Base-by-base conservation (phyloP, 2,329 filamentous ascomycete genomes). In the Conoideocrella luteorostrata region DNA sequence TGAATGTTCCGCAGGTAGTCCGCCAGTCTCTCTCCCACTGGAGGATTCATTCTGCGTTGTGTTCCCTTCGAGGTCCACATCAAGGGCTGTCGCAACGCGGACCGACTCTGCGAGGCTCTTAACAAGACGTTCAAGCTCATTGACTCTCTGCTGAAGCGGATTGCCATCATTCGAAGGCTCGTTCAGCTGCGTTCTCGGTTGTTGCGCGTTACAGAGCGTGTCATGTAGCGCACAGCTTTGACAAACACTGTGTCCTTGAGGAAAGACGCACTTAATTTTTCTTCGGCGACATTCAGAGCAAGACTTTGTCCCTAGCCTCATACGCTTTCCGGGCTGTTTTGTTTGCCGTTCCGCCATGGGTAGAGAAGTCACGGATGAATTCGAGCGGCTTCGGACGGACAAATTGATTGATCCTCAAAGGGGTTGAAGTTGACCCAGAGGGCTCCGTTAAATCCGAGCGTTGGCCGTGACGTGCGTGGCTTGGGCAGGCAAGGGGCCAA, bases 211-310 rank as follows among this genome's bases (percentile, higher is more conserved):
- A 55, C 72, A 75, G 37, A 57, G 52, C 23, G 64, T 66, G 4
- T 63, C 65, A 42, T 71, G 67, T 26, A 65, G 56, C 39, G 62
- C 63, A 56, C 72, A 75, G 50, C 66, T 67, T 23, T 63, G 64
- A 52, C 69, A 74, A 41, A 62, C 54, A 17, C 42, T 37, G 39
- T 61, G 65, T 29, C 62, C 61, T n/a, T 58, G 47, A 21, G 58
- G 57, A 44, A 63, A 71, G 41, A 69, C 65, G 54, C 72, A 75
- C 41, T 65, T 63, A 22, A 73, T 70, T 56, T 74, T 75, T 40
- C 71, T 67, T 29, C 71, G 65, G 32, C 69, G 66, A 46, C 72
- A 74, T 63, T 64, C 64, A 22, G 53, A 47, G 43, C 64, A 66
- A 45, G 58, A 63, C 47, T 52, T 57, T 4, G 57, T 64, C 12